Evolutionary conservation across 2,329 filamentous ascomycete species (phyloP).

Genomic region (Nothophoma quercina): DNA sequence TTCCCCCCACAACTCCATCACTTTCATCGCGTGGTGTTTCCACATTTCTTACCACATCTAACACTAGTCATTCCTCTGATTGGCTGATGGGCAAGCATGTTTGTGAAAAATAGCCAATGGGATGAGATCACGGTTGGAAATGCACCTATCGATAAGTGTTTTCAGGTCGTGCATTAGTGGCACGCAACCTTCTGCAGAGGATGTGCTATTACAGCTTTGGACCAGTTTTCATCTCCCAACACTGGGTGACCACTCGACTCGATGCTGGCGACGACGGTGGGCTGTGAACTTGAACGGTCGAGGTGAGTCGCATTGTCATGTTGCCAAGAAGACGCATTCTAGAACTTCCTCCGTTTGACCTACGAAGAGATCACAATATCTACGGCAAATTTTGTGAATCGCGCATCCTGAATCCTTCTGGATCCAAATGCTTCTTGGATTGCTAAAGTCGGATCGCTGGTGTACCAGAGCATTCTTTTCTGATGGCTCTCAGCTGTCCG

Average conservation of each 20-base stretch:
- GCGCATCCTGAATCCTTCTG: neutral
- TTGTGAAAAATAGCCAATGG: neutral
- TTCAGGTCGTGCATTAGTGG: slow-evolving; percentile 24
- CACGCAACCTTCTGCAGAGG: slow-evolving; percentile 20
- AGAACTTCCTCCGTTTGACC: neutral
- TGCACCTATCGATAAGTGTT: slow-evolving; percentile 28
- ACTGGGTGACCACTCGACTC: slow-evolving; percentile 4
- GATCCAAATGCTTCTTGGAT: neutral
- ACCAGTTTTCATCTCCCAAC: slow-evolving; percentile 25
- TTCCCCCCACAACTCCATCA: slow-evolving; percentile 20
- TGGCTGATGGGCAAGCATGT: neutral
- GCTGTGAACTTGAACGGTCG: neutral
- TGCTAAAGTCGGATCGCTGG: slow-evolving; percentile 1
- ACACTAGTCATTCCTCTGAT: neutral
- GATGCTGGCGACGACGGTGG: neutral
- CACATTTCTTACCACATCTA: slow-evolving; percentile 14
- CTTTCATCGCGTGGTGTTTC: slow-evolving; percentile 9
- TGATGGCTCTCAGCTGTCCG: neutral
- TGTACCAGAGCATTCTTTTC: neutral
- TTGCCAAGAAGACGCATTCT: neutral
- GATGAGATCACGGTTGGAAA: neutral
- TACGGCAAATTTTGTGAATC: neutral
- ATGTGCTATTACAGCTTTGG: slow-evolving; percentile 12
- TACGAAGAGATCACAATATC: neutral
- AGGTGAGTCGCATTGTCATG: neutral